phyloP scores from a whole-genome alignment of 2,329 filamentous ascomycete species.

The Penicillium sp. region DNA sequence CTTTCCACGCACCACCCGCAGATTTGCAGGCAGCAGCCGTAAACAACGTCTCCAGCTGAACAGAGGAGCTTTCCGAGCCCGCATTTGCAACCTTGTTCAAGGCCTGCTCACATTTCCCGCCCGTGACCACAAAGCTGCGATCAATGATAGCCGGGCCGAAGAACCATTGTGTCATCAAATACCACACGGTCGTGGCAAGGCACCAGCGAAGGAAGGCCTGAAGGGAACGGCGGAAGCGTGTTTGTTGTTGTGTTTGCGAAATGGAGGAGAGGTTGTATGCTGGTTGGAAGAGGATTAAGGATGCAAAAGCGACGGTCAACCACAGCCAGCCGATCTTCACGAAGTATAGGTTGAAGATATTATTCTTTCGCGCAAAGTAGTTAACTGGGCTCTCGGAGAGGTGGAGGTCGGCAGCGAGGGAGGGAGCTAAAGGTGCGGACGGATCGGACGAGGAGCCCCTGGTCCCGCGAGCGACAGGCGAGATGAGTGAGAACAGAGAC shows the following conservation, averaged over 20 bases:
- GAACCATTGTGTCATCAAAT: slow-evolving; percentile 91
- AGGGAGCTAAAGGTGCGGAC: slow-evolving; percentile 48
- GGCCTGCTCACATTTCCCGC: slow-evolving; percentile 72
- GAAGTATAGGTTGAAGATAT: slow-evolving; percentile 88
- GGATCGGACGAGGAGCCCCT: slow-evolving; percentile 47
- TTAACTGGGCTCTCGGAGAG: slow-evolving; percentile 36
- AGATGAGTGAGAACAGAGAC: slow-evolving; percentile 74
- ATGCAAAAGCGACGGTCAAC: slow-evolving; percentile 71
- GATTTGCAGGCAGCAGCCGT: slow-evolving; percentile 79
- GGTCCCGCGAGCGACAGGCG: slow-evolving; percentile 62
- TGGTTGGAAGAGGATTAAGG: slow-evolving; percentile 69
- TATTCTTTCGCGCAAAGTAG: slow-evolving; percentile 93
- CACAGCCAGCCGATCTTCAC: slow-evolving; percentile 96
- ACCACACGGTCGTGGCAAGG: slow-evolving; percentile 74
- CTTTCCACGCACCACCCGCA: slow-evolving; percentile 78
- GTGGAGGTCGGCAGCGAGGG: slow-evolving; percentile 31
- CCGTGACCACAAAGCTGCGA: slow-evolving; percentile 81
- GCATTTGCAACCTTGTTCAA: slow-evolving; percentile 44
- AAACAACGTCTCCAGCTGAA: slow-evolving; percentile 53
- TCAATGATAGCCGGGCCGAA: slow-evolving; percentile 91
- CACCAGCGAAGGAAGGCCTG: slow-evolving; percentile 67
- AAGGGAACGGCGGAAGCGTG: slow-evolving; percentile 46
- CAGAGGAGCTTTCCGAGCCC: slow-evolving; percentile 8
- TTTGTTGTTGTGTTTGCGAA: slow-evolving; percentile 19
- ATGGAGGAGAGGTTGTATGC: slow-evolving; percentile 45